Conservation (phyloP, 2,329 filamentous ascomycete genomes). For the Clarireedia monteithiana region DNA sequence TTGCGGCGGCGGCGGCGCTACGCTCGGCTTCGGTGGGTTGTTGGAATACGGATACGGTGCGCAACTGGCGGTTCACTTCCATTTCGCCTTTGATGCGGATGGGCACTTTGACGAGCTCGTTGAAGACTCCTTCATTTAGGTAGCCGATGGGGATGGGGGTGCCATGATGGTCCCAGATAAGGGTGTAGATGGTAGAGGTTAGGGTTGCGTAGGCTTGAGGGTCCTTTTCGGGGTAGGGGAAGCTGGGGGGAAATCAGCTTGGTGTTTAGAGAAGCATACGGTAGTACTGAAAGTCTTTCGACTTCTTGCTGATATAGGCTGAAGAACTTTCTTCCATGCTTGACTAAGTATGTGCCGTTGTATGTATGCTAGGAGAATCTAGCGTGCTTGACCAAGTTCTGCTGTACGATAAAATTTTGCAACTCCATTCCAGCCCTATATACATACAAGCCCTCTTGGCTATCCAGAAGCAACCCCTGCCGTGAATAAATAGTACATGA, state of each 20-base stretch:
- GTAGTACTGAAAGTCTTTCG: neutral
- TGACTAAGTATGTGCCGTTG: neutral
- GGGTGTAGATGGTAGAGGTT: slow-evolving; percentile 57
- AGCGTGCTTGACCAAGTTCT: too few relatives aligned
- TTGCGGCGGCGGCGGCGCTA: slow-evolving; percentile 45
- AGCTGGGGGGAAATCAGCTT: slow-evolving; percentile 41
- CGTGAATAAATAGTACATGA: neutral
- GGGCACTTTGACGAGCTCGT: slow-evolving; percentile 41
- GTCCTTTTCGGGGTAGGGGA: slow-evolving; percentile 64
- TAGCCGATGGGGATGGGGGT: slow-evolving; percentile 54
- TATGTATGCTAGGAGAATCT: too few relatives aligned
- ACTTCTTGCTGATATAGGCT: neutral
- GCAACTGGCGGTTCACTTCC: slow-evolving; percentile 48
- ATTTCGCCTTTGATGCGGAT: slow-evolving; percentile 48
- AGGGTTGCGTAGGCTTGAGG: slow-evolving; percentile 46
- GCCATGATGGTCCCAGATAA: slow-evolving; percentile 52
- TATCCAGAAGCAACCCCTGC: neutral
- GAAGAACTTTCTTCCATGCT: neutral
- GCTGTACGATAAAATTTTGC: too few relatives aligned
- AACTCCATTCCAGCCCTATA: neutral
- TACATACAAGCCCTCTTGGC: neutral
- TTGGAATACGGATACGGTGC: slow-evolving; percentile 55
- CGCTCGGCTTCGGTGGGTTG: slow-evolving; percentile 54
- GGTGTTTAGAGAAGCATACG: neutral
- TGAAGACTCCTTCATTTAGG: slow-evolving; percentile 43